phyloP scores from a whole-genome alignment of 2,329 filamentous ascomycete species.

The Elsinoe arachidis region DNA sequence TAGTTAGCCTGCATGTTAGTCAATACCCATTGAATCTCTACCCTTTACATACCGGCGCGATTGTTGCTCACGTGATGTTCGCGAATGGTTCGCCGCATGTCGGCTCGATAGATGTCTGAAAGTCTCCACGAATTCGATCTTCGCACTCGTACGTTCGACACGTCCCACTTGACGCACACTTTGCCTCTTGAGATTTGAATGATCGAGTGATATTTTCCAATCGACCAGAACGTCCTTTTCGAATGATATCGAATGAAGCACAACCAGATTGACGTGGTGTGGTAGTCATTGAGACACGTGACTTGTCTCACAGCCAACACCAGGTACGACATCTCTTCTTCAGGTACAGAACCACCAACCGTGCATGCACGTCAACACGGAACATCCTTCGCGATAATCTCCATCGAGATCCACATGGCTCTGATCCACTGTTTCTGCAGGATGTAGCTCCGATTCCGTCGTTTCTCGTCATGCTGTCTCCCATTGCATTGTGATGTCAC shows the following conservation, averaged over 20 bases:
- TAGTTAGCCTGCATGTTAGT: constrained; percentile 2
- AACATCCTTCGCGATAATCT: neutral
- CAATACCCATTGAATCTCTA: neutral
- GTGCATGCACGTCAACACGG: neutral
- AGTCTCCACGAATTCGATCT: too few species aligned
- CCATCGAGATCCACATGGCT: neutral
- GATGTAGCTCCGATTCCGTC: neutral
- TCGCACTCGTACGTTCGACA: too few species aligned
- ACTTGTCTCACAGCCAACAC: neutral
- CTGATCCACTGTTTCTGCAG: neutral
- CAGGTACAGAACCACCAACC: neutral
- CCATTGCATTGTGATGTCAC: constrained; percentile 7
- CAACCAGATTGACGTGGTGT: too few species aligned
- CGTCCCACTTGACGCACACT: too few species aligned
- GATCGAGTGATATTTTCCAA: too few species aligned
- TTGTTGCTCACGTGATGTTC: too few species aligned
- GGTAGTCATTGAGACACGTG: too few species aligned
- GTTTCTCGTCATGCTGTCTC: neutral
- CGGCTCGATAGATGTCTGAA: neutral
- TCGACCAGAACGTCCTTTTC: too few species aligned
- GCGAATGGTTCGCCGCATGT: too few species aligned
- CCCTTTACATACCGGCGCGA: neutral
- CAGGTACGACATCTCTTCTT: neutral
- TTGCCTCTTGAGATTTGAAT: too few species aligned
- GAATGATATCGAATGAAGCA: too few species aligned